Percentiles rank a stretch among this genome's conserved stretches.
These are phyloP conservation scores for Stephania cephalantha DNA, from an alignment of 164 flowering plant genomes.

Conservation along the genomic window DNA sequence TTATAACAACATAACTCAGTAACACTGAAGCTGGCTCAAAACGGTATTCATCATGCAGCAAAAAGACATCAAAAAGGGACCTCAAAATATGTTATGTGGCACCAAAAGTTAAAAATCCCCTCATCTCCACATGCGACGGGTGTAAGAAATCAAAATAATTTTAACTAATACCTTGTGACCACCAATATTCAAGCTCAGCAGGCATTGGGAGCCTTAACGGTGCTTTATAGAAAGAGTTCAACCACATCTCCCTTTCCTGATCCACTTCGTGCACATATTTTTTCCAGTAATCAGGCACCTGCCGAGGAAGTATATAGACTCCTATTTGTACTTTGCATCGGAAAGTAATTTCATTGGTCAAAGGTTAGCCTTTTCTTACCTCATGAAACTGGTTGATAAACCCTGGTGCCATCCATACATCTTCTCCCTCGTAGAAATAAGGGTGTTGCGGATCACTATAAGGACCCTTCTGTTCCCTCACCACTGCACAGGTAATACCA, in stretches of 20 bases:
- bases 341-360: not conserved
- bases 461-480: conserved; percentile 85
- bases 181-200: conserved; percentile 93
- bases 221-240: conserved; percentile 85
- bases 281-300: conserved; percentile 98
- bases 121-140: not conserved
- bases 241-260: conserved; percentile 91
- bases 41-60: not conserved
- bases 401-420: conserved; percentile 98
- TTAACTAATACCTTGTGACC: conserved; percentile 55
- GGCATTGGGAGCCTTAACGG: conserved; percentile 93
- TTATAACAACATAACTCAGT: not conserved
- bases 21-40: not conserved
- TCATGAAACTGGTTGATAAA: conserved; percentile 90
- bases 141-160: not conserved
- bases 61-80: not conserved
- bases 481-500: conserved; percentile 44
- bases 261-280: conserved; percentile 73
- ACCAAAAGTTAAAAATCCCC: not conserved
- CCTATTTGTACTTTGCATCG: no score
- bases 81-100: not conserved
- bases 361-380: conserved; percentile 27
- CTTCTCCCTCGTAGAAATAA: conserved; percentile 86
- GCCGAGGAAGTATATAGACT: conserved; percentile 10
- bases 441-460: conserved; percentile 95